Conservation (phyloP, 1,139 yeast genomes). For the Candida sp. region DNA sequence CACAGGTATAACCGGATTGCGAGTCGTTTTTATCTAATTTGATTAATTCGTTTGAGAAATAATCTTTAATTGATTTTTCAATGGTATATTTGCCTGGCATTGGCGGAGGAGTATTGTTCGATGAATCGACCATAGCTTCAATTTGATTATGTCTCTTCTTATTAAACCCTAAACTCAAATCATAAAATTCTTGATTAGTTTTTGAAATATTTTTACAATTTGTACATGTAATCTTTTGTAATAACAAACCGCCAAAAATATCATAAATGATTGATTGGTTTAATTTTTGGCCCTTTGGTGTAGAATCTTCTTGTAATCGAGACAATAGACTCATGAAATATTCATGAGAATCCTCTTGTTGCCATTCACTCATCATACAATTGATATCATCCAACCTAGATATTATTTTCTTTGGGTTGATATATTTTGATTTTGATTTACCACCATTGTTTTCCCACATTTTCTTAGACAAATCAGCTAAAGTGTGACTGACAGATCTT, state of each 20-base stretch:
- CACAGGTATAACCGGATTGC: conserved; percentile 76
- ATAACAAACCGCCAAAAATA: conserved; percentile 87
- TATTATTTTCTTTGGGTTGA: conserved; percentile 75
- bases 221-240: conserved; percentile 81
- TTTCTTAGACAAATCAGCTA: conserved; percentile 68
- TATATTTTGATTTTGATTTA: conserved; percentile 27
- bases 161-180: conserved; percentile 72
- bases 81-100: conserved; percentile 45
- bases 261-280: conserved; percentile 84
- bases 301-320: conserved; percentile 85
- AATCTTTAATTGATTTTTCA: conserved; percentile 72
- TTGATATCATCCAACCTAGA: conserved; percentile 78
- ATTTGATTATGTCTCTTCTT: conserved; percentile 6
- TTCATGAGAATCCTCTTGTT: conserved; percentile 97
- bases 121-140: conserved; percentile 1
- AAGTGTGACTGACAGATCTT: conserved; percentile 63
- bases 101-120: conserved; percentile 3
- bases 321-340: conserved; percentile 90
- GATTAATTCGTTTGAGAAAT: conserved; percentile 76
- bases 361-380: conserved; percentile 97
- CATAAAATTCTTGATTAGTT: conserved; percentile 93
- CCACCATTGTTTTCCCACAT: conserved; percentile 53
- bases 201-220: conserved; percentile 78
- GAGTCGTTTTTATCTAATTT: conserved; percentile 58
- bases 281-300: conserved; percentile 82